phyloP scores from a whole-genome alignment of 306 rosid genomes.

The Rubus idaeus region DNA sequence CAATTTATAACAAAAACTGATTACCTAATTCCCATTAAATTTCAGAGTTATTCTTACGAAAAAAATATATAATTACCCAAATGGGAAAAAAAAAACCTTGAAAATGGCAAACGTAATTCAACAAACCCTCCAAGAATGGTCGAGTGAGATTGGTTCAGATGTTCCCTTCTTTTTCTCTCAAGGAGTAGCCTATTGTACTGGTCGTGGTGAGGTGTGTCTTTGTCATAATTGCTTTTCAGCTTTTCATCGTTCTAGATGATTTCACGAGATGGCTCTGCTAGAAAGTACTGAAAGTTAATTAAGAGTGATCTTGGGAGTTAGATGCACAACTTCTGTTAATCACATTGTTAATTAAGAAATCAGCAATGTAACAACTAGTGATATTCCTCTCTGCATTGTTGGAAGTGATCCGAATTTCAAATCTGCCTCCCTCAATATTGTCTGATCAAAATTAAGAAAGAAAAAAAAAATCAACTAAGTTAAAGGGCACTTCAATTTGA shows the following conservation, averaged over 20 bases:
- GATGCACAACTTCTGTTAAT: not conserved
- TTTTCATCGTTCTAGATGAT: not conserved
- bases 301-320: not conserved
- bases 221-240: not conserved
- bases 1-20: too few relatives aligned
- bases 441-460: not conserved
- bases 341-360: not conserved
- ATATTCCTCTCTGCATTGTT: not conserved
- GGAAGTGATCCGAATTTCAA: not conserved
- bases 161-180: constrained; percentile 93
- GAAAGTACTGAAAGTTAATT: not conserved
- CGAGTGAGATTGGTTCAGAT: constrained; percentile 97
- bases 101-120: too few relatives aligned
- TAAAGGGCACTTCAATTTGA: not conserved
- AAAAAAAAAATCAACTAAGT: not conserved
- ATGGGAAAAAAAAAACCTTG: too few relatives aligned
- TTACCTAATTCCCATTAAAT: too few relatives aligned
- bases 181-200: constrained; percentile 96
- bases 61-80: too few relatives aligned
- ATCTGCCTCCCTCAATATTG: not conserved
- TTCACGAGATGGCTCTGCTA: not conserved
- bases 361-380: not conserved
- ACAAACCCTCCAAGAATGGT: constrained; percentile 76
- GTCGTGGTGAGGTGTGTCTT: constrained; percentile 92
- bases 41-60: too few relatives aligned